A percentile compares a stretch with the other conserved stretches of the same genome.
Conservation (phyloP, 2,329 filamentous ascomycete species). For the Pseudogymnoascus sp. region DNA sequence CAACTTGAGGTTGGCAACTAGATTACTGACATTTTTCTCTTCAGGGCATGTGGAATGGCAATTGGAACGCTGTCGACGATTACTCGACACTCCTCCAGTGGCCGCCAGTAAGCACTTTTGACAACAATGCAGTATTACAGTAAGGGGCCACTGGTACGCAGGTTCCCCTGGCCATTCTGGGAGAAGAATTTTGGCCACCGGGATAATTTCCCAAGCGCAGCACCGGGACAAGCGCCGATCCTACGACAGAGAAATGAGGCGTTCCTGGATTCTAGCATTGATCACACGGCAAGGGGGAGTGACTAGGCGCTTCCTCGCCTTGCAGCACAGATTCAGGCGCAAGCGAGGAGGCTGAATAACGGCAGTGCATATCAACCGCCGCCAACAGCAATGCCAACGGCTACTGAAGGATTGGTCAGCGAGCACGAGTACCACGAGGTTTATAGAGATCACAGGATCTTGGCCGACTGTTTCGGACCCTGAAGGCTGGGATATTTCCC, state of each 20-base stretch:
- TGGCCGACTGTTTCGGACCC: not conserved
- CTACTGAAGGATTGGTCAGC: not conserved
- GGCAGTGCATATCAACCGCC: not conserved
- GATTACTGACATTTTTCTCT: not conserved
- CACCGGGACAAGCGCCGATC: not conserved
- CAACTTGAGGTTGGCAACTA: not conserved
- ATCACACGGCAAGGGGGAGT: not conserved
- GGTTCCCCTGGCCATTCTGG: not conserved
- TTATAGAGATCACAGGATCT: not conserved
- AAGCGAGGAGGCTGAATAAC: not conserved
- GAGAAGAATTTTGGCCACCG: not conserved
- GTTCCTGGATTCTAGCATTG: not conserved
- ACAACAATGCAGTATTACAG: not conserved
- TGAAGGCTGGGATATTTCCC: not conserved
- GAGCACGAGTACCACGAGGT: not conserved
- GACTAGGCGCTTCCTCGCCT: not conserved
- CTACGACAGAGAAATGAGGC: not conserved
- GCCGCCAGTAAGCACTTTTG: not conserved
- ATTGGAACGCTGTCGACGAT: not conserved
- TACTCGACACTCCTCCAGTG: slow-evolving; percentile 1
- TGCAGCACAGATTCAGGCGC: not conserved
- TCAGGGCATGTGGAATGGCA: not conserved
- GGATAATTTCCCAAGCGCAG: not conserved
- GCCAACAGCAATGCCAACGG: not conserved
- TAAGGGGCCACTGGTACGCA: not conserved